Evolutionary conservation across 2,329 filamentous ascomycete species (phyloP).

Genomic region (Phialophora tarda): DNA sequence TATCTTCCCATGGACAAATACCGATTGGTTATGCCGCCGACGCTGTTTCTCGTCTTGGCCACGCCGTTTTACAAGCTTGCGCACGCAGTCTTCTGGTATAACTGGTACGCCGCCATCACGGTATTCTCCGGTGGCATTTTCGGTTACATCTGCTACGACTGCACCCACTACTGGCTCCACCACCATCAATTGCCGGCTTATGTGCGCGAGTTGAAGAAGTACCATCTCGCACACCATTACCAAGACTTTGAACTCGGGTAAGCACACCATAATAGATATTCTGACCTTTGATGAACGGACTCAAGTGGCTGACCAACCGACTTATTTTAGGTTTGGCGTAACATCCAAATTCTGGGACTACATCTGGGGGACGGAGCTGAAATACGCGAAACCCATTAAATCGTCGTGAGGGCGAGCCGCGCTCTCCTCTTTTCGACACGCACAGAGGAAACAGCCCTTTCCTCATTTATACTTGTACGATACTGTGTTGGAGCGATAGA

Average conservation of each 20-base stretch:
- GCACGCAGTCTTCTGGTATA: slow-evolving; percentile 77
- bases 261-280: slow-evolving; percentile 10
- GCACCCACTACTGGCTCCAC: slow-evolving; percentile 98
- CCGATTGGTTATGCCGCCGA: slow-evolving; percentile 94
- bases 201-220: slow-evolving; percentile 94
- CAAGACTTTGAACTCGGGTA: slow-evolving; percentile 91
- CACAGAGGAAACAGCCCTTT: background rate
- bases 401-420: slow-evolving; percentile 10
- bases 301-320: slow-evolving; percentile 10
- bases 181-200: slow-evolving; percentile 90
- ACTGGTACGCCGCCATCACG: slow-evolving; percentile 80
- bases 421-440: background rate
- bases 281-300: background rate
- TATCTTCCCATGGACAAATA: slow-evolving; percentile 99
- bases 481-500: background rate
- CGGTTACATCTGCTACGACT: slow-evolving; percentile 93
- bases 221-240: slow-evolving; percentile 96
- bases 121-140: slow-evolving; percentile 91
- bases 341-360: slow-evolving; percentile 95
- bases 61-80: slow-evolving; percentile 92
- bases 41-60: slow-evolving; percentile 81
- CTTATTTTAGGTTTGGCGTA: slow-evolving; percentile 71
- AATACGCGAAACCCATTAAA: slow-evolving; percentile 48
- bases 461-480: background rate
- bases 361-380: slow-evolving; percentile 87